Conservation (phyloP, 148 eudicot species). For the Fagopyrum homotropicum region DNA sequence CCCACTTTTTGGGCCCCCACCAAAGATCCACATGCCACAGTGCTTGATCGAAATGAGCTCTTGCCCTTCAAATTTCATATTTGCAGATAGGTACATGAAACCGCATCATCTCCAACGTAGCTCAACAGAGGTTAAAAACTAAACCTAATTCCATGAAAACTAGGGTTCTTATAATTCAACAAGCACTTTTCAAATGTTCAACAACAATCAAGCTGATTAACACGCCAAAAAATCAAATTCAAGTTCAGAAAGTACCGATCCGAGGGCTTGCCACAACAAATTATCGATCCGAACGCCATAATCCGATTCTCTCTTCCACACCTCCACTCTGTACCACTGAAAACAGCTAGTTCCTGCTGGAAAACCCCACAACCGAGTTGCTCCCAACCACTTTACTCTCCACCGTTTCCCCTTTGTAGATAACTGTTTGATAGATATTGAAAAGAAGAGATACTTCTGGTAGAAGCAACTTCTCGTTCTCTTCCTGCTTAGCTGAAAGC, state of each 20-base stretch:
- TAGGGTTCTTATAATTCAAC: neutral
- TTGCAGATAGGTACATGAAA: neutral
- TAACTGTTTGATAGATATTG: neutral
- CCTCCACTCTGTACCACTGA: neutral
- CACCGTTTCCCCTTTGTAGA: neutral
- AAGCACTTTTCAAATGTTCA: neutral
- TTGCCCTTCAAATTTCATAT: neutral
- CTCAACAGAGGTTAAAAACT: neutral
- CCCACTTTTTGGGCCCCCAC: neutral
- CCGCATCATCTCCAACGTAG: neutral
- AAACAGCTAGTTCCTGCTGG: neutral
- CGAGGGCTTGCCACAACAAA: constrained; percentile 36
- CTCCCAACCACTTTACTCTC: neutral
- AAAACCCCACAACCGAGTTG: neutral
- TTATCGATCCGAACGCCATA: constrained; percentile 38
- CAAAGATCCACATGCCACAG: neutral
- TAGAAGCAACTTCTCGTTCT: constrained; percentile 6
- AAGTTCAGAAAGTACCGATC: constrained; percentile 34
- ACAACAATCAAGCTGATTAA: neutral
- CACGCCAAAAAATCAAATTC: neutral
- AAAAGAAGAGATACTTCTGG: neutral
- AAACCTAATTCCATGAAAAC: neutral
- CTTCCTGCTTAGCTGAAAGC: neutral
- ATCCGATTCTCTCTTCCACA: neutral
- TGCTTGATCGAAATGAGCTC: neutral